Evolutionary conservation across 1,284 basidiomycete genomes (phyloP).

Genomic region (Cronartium quercuum): DNA sequence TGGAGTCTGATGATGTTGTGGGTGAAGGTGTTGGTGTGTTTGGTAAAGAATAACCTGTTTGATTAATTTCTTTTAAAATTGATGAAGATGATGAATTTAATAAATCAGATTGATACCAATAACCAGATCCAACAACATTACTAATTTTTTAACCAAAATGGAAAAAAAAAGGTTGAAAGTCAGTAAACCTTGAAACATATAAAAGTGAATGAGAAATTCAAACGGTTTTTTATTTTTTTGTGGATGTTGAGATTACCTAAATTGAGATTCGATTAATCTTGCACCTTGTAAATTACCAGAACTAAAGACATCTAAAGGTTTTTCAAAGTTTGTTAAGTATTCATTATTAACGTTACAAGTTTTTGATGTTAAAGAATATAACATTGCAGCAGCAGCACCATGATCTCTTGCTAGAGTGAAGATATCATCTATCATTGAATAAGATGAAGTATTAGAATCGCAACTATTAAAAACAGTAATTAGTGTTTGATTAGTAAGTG

Average conservation of each 20-base stretch:
- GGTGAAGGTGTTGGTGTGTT: neutral
- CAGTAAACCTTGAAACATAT: too few species aligned
- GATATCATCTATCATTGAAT: conserved; percentile 55
- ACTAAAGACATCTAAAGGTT: conserved; percentile 22
- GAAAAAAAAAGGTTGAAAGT: neutral
- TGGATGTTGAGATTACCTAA: conserved; percentile 54
- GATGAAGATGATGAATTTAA: conserved; percentile 22
- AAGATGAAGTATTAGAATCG: conserved; percentile 31
- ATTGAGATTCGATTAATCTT: conserved; percentile 59
- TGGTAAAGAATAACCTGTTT: conserved; percentile 5
- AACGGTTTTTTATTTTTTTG: too few species aligned
- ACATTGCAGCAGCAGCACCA: conserved; percentile 67
- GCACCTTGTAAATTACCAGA: conserved; percentile 54
- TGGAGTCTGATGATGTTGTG: neutral
- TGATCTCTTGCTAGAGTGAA: conserved; percentile 69
- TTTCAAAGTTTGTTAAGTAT: conserved; percentile 9
- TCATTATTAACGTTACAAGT: conserved; percentile 44
- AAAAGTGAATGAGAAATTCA: neutral
- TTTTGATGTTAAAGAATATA: conserved; percentile 49
- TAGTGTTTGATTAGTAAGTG: conserved; percentile 46
- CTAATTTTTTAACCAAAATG: neutral
- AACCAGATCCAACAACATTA: conserved; percentile 35
- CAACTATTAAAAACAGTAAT: neutral
- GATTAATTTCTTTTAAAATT: conserved; percentile 32
- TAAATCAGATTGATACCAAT: conserved; percentile 36